Base-by-base conservation (phyloP, 129 eudicot genomes). In the Escallonia herrerae region DNA sequence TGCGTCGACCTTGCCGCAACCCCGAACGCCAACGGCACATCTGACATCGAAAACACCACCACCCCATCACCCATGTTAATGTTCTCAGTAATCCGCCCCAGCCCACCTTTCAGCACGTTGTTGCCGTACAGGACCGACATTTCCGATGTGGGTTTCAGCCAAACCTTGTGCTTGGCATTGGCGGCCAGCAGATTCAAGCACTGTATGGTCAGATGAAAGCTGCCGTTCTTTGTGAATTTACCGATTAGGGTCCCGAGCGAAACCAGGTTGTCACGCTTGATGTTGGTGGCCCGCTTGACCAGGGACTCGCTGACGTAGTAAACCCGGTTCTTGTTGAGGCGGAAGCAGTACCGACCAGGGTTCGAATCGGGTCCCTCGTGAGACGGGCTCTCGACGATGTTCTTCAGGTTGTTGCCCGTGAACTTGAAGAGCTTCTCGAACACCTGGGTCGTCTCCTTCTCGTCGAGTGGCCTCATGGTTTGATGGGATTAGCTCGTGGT, bases 111-210 rank as follows among this genome's bases (percentile, higher is more conserved):
- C 79, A 94, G 71, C 5, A 94, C 95, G 68, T 86, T 80, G 63
- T 94, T 94, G 9, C 99, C 99, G 8, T 94, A 94, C 77, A 94
- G 64, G 39, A 94, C 89, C 6, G 90, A 80, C 99, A 89, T 89
- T 67, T 94, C 99, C 0, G 90, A 78, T 2, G 93, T 86, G 63
- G 99, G 99, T 76, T 94, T 94, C 4, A 94, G 81, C 99, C 99
- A 94, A 1, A 94, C 99, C 67, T 93, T 93, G 58, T 88, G 98
- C 73, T 88, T 93, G 0, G 98, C 85, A 56, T 88, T 79, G 4
- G 89, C 81, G 3, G 98, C 95, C 14, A 93, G 46, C n/a, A 93
- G 10, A 40, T 79, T 78, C 64, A 93, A 65, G 5, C 85, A 41
- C 43, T 88, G 96, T 14, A 93, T 76, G 2, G 98, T 93, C 43